A percentile compares a stretch with the other conserved stretches of the same genome.
Conservation (phyloP, 2,329 filamentous ascomycete genomes). For the Cladophialophora psammophila region DNA sequence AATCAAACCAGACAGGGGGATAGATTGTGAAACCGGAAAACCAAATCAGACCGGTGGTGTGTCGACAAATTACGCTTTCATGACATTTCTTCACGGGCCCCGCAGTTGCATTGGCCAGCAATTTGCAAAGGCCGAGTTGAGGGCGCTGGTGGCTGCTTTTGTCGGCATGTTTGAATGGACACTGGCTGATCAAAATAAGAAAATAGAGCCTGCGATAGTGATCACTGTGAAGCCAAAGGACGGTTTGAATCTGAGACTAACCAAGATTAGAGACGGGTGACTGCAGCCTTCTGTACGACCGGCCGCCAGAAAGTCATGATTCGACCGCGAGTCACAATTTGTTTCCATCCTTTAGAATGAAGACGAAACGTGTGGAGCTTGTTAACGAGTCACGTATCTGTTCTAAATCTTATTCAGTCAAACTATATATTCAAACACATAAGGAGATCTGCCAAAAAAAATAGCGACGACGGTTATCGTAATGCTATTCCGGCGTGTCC, state of each 20-base stretch:
- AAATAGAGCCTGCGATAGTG: slow-evolving; percentile 47
- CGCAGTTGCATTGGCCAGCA: slow-evolving; percentile 64
- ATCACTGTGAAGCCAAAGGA: slow-evolving; percentile 51
- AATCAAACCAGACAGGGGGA: slow-evolving; percentile 50
- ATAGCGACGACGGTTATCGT: neutral
- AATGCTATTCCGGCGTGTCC: neutral
- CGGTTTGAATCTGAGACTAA: slow-evolving; percentile 49
- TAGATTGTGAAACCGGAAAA: slow-evolving; percentile 66
- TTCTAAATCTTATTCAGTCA: neutral
- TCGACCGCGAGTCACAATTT: neutral
- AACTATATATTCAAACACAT: neutral
- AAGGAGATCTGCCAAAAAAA: neutral
- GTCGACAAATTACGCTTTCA: slow-evolving; percentile 74
- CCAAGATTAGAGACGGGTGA: slow-evolving; percentile 46
- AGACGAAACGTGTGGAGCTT: neutral
- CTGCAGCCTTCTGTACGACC: neutral
- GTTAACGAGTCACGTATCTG: neutral
- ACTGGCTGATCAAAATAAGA: slow-evolving; percentile 49
- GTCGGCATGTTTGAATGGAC: slow-evolving; percentile 47
- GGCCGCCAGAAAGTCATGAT: neutral
- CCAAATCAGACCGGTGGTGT: slow-evolving; percentile 54
- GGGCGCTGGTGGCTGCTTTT: slow-evolving; percentile 50
- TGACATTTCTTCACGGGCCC: slow-evolving; percentile 82
- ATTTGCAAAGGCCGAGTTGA: slow-evolving; percentile 52
- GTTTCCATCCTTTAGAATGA: neutral